phyloP scores from a whole-genome alignment of 208 protist species.

The Tritrichomonas foetus region DNA sequence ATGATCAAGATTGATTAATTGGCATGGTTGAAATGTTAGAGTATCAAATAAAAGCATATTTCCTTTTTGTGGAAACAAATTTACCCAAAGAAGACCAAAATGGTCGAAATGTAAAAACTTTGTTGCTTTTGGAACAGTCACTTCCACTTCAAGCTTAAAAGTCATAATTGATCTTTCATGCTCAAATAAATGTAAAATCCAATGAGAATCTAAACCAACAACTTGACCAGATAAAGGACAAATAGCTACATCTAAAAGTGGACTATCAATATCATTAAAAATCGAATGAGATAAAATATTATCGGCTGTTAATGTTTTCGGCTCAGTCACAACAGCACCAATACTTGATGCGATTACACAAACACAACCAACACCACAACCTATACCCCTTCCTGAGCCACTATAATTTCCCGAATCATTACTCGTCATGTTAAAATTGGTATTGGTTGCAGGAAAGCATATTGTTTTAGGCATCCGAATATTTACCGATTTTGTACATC shows the following conservation, averaged over 20 bases:
- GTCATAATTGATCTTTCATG: neutral
- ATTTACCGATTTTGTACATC: neutral
- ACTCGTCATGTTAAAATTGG: too few relatives aligned
- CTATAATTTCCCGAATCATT: too few relatives aligned
- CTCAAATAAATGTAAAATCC: neutral
- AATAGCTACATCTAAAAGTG: conserved; percentile 19
- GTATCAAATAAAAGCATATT: neutral
- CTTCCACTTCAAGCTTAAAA: neutral
- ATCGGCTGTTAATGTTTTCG: neutral
- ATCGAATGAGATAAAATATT: neutral
- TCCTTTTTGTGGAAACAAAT: neutral
- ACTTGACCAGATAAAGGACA: neutral
- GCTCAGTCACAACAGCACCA: neutral
- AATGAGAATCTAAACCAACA: neutral
- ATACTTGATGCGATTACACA: neutral
- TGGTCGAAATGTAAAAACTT: neutral
- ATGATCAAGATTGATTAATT: neutral
- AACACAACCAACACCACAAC: too few relatives aligned
- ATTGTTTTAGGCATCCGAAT: neutral
- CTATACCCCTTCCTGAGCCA: too few relatives aligned
- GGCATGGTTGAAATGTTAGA: neutral
- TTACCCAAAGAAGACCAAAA: neutral
- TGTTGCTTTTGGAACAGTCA: neutral
- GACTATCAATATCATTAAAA: neutral
- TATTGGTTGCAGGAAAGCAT: too few relatives aligned